Percentiles rank a stretch among this genome's conserved stretches.
Conservation (phyloP, 2,329 filamentous ascomycete genomes). For the Cladosporium cucumerinum region DNA sequence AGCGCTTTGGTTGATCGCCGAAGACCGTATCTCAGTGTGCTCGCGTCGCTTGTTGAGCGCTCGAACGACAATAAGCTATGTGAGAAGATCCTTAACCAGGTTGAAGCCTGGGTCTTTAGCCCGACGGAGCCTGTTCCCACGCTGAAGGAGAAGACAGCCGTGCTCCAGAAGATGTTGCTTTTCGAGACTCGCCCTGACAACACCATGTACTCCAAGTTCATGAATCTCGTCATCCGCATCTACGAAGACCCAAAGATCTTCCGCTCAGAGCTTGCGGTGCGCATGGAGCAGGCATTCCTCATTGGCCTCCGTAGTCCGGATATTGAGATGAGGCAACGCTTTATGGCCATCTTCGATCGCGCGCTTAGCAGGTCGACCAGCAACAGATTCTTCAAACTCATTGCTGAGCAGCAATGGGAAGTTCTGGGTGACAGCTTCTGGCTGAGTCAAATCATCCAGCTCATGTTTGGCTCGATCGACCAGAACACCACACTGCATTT, state of each 20-base stretch:
- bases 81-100: slow-evolving; percentile 88
- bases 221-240: slow-evolving; percentile 93
- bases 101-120: slow-evolving; percentile 93
- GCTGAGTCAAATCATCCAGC: slow-evolving; percentile 90
- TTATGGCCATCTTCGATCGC: slow-evolving; percentile 93
- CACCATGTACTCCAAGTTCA: slow-evolving; percentile 84
- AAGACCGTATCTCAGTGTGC: slow-evolving; percentile 87
- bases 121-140: slow-evolving; percentile 95
- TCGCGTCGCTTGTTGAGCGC: slow-evolving; percentile 93
- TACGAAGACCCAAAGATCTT: slow-evolving; percentile 98
- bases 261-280: slow-evolving; percentile 88
- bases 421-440: slow-evolving; percentile 93
- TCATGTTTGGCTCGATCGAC: slow-evolving; percentile 87
- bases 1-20: slow-evolving; percentile 86
- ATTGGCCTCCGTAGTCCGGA: slow-evolving; percentile 91
- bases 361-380: slow-evolving; percentile 90
- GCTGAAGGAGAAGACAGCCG: slow-evolving; percentile 96
- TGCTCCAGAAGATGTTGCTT: slow-evolving; percentile 97
- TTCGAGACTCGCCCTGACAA: slow-evolving; percentile 84
- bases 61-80: slow-evolving; percentile 84
- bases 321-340: slow-evolving; percentile 93
- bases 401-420: slow-evolving; percentile 95
- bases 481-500: slow-evolving; percentile 75
- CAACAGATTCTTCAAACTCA: slow-evolving; percentile 81
- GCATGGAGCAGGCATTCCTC: slow-evolving; percentile 96